Conservation (phyloP, 306 rosid species). For the Lagenaria siceraria region DNA sequence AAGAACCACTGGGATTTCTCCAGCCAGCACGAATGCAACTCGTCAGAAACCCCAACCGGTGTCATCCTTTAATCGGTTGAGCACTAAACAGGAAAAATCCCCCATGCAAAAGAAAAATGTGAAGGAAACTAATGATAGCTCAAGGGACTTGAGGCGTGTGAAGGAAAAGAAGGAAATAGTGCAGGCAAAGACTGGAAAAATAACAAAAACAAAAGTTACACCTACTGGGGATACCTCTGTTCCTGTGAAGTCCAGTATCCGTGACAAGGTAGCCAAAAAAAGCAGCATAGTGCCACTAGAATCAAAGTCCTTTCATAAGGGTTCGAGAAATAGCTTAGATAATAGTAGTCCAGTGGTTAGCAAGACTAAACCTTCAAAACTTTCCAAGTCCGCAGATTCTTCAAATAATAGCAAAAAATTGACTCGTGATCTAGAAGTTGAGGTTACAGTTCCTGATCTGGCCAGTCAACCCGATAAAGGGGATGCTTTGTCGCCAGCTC, state of each 20-base stretch:
- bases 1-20: conserved; percentile 42
- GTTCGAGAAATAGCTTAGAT: conserved; percentile 47
- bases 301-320: conserved; percentile 80
- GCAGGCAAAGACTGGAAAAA: conserved; percentile 35
- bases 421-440: conserved; percentile 36
- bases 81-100: conserved; percentile 40
- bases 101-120: conserved; percentile 39
- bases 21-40: conserved; percentile 48
- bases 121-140: conserved; percentile 35
- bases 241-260: conserved; percentile 33
- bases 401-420: conserved; percentile 25
- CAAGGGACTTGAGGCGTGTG: conserved; percentile 32
- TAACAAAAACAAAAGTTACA: conserved; percentile 38
- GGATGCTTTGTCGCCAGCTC: conserved; percentile 21
- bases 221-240: conserved; percentile 41
- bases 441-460: conserved; percentile 35
- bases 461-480: conserved; percentile 41
- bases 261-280: conserved; percentile 65
- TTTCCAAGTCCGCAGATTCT: conserved; percentile 42
- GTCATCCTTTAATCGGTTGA: conserved; percentile 35
- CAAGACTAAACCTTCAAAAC: conserved; percentile 43
- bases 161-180: conserved; percentile 43
- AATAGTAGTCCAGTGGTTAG: conserved; percentile 24
- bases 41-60: conserved; percentile 36
- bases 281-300: conserved; percentile 94